phyloP scores from a whole-genome alignment of 2,329 filamentous ascomycete species.

The Ophiostoma sp. region DNA sequence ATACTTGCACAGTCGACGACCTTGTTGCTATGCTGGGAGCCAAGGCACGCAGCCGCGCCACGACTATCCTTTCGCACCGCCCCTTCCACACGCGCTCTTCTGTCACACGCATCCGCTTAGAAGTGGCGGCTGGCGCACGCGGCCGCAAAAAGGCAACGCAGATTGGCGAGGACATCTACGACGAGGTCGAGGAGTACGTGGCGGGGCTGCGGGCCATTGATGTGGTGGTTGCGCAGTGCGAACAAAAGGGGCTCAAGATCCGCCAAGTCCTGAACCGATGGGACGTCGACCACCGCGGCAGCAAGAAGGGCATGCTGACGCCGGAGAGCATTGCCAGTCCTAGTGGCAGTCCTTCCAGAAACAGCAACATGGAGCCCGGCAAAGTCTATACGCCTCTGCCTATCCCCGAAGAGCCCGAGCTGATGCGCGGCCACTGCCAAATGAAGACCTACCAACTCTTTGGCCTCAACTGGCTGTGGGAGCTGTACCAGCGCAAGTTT shows the following conservation, averaged over 20 bases:
- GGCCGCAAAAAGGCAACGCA: conserved; percentile 43
- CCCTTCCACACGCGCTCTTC: conserved; percentile 66
- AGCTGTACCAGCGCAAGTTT: conserved; percentile 72
- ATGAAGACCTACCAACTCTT: conserved; percentile 94
- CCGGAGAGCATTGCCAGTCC: not conserved
- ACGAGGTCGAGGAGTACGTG: conserved; percentile 63
- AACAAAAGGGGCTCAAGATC: conserved; percentile 59
- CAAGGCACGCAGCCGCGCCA: conserved; percentile 63
- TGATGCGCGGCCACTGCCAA: conserved; percentile 68
- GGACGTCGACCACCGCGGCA: conserved; percentile 47
- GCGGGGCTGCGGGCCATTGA: conserved; percentile 78
- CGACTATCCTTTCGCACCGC: conserved; percentile 64
- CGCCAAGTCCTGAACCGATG: conserved; percentile 44
- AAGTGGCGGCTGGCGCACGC: conserved; percentile 31
- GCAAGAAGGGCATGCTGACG: conserved; percentile 33
- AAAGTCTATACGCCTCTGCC: conserved; percentile 39
- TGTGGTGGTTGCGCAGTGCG: conserved; percentile 70
- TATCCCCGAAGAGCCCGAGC: conserved; percentile 59
- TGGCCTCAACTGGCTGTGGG: conserved; percentile 86
- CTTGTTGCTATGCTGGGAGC: conserved; percentile 72
- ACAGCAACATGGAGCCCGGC: conserved; percentile 21
- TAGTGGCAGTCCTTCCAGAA: not conserved
- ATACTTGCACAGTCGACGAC: conserved; percentile 67
- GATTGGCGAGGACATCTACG: conserved; percentile 50
- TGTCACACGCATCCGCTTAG: conserved; percentile 59